Evolutionary conservation across 176 grass and related monocot genomes (phyloP).

Genomic region (Secale cereale): DNA sequence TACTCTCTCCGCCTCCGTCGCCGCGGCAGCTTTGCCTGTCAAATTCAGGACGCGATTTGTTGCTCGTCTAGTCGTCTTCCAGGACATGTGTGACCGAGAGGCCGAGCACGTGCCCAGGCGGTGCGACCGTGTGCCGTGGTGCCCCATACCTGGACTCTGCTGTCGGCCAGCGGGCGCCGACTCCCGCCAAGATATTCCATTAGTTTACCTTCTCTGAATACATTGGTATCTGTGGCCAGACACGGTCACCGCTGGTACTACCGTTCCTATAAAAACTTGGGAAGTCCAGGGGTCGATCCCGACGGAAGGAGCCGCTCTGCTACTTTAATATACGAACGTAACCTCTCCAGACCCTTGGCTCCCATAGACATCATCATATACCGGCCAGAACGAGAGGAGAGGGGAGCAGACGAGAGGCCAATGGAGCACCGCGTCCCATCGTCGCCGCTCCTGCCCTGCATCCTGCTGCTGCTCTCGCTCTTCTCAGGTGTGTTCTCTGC

Average conservation of each 20-base stretch:
- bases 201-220: no score
- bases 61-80: no score
- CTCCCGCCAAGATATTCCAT: neutral
- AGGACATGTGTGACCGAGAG: no score
- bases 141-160: neutral
- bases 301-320: neutral
- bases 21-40: no score
- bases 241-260: neutral
- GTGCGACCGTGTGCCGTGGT: neutral
- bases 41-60: no score
- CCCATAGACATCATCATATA: no score
- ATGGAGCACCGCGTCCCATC: no score
- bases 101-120: neutral
- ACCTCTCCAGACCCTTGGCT: neutral
- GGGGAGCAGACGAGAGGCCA: neutral
- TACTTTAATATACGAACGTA: neutral
- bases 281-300: neutral
- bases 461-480: constrained; percentile 10
- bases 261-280: neutral
- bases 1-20: no score
- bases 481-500: constrained; percentile 42
- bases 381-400: neutral
- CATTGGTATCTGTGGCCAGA: neutral
- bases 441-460: constrained; percentile 33
- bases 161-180: neutral